Percentiles rank a stretch among this genome's conserved stretches.
Conservation (phyloP, 2,329 filamentous ascomycete genomes). For the Paramyrothecium roridum region DNA sequence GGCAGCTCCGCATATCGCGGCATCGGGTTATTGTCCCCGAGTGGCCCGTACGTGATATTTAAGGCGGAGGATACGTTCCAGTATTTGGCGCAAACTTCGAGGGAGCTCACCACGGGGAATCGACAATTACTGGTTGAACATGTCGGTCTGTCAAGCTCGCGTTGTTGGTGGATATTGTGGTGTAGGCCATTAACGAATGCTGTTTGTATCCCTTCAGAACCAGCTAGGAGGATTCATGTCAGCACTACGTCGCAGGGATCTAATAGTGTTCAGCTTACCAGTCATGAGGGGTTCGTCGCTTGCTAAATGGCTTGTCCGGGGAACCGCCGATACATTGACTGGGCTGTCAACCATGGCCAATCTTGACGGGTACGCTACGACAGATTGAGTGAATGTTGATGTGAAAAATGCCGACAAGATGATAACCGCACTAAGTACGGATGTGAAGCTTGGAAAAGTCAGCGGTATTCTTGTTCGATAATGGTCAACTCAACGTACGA, state of each 20-base stretch:
- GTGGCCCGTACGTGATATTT: neutral
- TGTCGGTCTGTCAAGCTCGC: neutral
- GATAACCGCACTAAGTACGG: neutral
- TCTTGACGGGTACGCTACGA: neutral
- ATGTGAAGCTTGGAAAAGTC: neutral
- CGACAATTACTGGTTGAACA: neutral
- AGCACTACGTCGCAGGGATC: no score
- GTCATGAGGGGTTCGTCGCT: no score
- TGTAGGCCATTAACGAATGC: neutral
- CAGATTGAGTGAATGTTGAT: neutral
- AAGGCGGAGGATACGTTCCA: neutral
- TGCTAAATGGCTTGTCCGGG: neutral
- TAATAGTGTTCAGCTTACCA: no score
- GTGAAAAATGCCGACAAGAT: neutral
- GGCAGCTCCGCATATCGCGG: neutral
- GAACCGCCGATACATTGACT: neutral
- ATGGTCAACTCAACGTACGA: neutral
- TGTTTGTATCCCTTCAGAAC: no score
- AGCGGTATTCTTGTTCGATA: neutral
- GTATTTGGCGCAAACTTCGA: neutral
- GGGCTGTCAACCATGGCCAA: neutral
- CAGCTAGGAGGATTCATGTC: no score
- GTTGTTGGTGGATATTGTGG: neutral
- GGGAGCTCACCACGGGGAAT: neutral
- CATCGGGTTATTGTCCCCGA: no score